phyloP scores from a whole-genome alignment of 164 flowering plant species.

The Macadamia integrifolia region DNA sequence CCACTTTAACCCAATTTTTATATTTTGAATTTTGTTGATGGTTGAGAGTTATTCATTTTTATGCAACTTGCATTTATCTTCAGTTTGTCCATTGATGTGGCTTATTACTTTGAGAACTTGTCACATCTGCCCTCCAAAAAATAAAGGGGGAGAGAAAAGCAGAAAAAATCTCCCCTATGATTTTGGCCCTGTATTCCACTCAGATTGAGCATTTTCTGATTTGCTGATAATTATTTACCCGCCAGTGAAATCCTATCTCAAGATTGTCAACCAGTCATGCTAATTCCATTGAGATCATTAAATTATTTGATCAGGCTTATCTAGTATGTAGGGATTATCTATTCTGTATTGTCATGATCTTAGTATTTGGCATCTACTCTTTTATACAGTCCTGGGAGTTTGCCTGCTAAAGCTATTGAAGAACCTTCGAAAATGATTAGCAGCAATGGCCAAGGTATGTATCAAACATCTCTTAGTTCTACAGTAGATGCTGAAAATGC shows the following conservation, averaged over 20 bases:
- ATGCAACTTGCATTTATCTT: no score
- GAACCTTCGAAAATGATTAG: background rate
- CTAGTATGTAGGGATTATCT: background rate
- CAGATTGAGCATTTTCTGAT: no score
- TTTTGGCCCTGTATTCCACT: no score
- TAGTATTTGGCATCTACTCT: conserved; percentile 3
- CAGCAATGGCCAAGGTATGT: conserved; percentile 14
- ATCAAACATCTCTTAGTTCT: background rate
- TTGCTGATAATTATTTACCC: background rate
- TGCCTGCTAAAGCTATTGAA: conserved; percentile 7
- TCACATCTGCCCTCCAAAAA: no score
- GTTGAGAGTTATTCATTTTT: no score
- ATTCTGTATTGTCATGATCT: background rate
- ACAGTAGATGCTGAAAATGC: background rate
- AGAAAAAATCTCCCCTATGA: no score
- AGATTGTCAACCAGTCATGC: background rate
- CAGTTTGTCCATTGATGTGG: no score
- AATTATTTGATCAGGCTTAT: no score
- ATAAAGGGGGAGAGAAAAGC: background rate
- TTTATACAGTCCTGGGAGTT: conserved; percentile 11
- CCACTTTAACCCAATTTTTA: no score
- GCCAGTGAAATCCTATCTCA: background rate
- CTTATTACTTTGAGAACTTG: no score
- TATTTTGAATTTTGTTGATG: no score
- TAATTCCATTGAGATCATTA: background rate